Evolutionary conservation across 495 filamentous ascomycete genomes (phyloP), one percentile per base, ranked within the genome.

Genomic region (Apodospora peruviana): DNA sequence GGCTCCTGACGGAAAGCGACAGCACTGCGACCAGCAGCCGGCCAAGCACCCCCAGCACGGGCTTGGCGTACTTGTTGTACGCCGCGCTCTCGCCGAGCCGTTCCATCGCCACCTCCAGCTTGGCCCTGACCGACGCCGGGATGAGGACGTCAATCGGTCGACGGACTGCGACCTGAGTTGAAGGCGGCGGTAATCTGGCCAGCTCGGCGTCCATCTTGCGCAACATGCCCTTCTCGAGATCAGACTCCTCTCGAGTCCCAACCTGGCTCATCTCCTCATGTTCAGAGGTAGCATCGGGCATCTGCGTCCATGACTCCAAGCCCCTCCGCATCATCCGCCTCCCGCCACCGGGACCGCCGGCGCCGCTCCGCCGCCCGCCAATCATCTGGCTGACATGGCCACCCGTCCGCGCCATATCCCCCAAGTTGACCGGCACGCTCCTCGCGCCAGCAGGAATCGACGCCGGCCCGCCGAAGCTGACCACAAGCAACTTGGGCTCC

Each of bases 401-500:
- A 12, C 42, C 49, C 18, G 37, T 21, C 14, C 44, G 16, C 9
- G 44, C 43, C 23, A 47, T 35, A 23, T 53, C 44, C 5, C 43
- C 16, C 10, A 38, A 5, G 5, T 38, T 35, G 29, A 43, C 24
- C 34, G 2, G 9, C 19, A 46, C 38, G 19, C 16, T 24, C 5
- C 17, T 21, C 19, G 5, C 21, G 9, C n/a, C 10, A 7, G 7
- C 27, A 32, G 5, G 7, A 12, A 38, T 18, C 8, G 7, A 18
- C 9, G 16, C 36, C 10, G 16, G 7, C 5, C 47, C 47, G 10
- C 86, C 84, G 25, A 90, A 67, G 19, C 77, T 73, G 11, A 90
- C 74, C 0, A 78, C 80, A 47, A 86, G 74, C 35, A 81, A 52
- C 47, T 61, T 47, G 2, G 85, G 86, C 40, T 64, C 76, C 3